These are phyloP conservation scores for Kondoa malvinella DNA, from an alignment of 768 basidiomycete genomes.

Conservation along the genomic window DNA sequence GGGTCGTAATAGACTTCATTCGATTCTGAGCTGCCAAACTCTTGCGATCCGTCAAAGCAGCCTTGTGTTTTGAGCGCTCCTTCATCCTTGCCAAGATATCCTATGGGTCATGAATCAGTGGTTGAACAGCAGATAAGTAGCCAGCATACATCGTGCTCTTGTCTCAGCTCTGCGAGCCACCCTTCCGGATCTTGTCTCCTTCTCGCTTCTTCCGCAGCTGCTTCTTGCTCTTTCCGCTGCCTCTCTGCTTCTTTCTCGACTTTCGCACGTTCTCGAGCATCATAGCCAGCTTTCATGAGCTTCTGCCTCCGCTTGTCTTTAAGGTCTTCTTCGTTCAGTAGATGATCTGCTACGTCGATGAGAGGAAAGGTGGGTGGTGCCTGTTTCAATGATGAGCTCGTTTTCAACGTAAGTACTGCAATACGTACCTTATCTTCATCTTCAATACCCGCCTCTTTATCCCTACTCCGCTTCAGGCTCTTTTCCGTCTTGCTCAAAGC, in stretches of 20 bases:
- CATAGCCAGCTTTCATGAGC: slow-evolving; percentile 79
- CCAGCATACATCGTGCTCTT: slow-evolving; percentile 59
- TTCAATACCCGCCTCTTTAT: slow-evolving; percentile 59
- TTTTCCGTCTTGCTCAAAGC: slow-evolving; percentile 70
- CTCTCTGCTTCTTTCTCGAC: slow-evolving; percentile 75
- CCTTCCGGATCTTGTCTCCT: slow-evolving; percentile 50
- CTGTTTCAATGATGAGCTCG: slow-evolving; percentile 38
- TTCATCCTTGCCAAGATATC: slow-evolving; percentile 66
- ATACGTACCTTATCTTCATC: slow-evolving; percentile 41
- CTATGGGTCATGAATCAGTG: slow-evolving; percentile 33
- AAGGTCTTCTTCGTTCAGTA: slow-evolving; percentile 70
- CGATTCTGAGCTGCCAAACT: slow-evolving; percentile 84
- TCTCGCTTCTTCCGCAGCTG: slow-evolving; percentile 49
- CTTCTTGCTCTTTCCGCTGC: slow-evolving; percentile 32
- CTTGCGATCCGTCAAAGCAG: slow-evolving; percentile 70
- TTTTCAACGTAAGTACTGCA: too few species aligned
- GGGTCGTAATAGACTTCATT: slow-evolving; percentile 85
- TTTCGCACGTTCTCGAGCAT: slow-evolving; percentile 65
- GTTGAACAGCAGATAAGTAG: not conserved
- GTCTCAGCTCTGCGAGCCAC: slow-evolving; percentile 58
- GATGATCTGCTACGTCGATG: slow-evolving; percentile 75
- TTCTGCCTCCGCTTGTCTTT: slow-evolving; percentile 92
- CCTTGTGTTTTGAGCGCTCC: slow-evolving; percentile 43
- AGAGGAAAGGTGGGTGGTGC: slow-evolving; percentile 72
- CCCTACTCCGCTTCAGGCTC: slow-evolving; percentile 56